Conservation (phyloP, 176 grass and related monocot genomes). For the Thinopyrum elongatum region DNA sequence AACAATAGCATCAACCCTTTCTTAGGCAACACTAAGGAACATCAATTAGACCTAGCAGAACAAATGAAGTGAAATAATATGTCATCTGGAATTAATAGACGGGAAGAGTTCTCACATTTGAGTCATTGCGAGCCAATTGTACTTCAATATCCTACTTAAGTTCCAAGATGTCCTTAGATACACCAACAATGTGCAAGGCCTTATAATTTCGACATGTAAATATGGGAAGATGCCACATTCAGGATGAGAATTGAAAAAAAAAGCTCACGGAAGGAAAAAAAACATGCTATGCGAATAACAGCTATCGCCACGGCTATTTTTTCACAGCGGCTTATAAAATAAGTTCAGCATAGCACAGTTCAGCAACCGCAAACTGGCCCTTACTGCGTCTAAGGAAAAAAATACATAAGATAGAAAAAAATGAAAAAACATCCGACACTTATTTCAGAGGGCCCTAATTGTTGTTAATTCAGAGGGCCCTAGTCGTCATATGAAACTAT, state of each 20-base stretch:
- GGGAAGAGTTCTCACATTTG: slow-evolving; percentile 48
- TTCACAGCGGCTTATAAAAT: neutral
- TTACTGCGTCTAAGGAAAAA: neutral
- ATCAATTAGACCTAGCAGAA: neutral
- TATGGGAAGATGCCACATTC: neutral
- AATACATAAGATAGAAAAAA: neutral
- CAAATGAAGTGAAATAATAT: neutral
- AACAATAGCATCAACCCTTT: neutral
- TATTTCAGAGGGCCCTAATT: neutral
- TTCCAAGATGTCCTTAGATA: slow-evolving; percentile 58
- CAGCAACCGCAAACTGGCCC: neutral
- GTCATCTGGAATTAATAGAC: neutral
- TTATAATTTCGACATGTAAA: slow-evolving; percentile 7
- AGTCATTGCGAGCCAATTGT: slow-evolving; percentile 43
- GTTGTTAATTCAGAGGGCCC: neutral
- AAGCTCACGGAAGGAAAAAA: neutral
- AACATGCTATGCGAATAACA: neutral
- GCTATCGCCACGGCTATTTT: neutral
- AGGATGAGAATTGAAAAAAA: neutral
- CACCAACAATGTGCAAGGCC: slow-evolving; percentile 23
- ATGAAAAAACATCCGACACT: neutral
- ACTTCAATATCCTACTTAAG: slow-evolving; percentile 53
- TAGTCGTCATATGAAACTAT: no score
- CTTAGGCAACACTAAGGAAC: neutral
- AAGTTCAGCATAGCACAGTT: neutral